phyloP scores from a whole-genome alignment of 2,329 filamentous ascomycete species.

The Neopestalotiopsis sp. region DNA sequence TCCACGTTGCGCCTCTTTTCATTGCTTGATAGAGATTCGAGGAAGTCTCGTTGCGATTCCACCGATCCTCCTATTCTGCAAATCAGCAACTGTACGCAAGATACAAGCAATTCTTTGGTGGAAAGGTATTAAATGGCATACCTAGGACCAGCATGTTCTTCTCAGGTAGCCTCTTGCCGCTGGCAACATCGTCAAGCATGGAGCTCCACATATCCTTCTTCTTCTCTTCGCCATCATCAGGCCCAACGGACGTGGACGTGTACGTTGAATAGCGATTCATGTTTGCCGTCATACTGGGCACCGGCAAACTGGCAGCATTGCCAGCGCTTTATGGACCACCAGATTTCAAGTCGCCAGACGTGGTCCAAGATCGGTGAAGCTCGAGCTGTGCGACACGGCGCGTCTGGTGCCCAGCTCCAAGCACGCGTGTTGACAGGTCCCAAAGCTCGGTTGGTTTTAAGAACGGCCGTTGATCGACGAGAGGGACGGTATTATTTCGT shows the following conservation, averaged over 20 bases:
- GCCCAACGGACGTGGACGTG: conserved; percentile 56
- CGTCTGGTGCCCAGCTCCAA: conserved; percentile 5
- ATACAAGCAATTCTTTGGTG: neutral
- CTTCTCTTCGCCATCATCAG: conserved; percentile 65
- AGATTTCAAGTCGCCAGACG: neutral
- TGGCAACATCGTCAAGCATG: conserved; percentile 89
- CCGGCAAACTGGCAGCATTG: conserved; percentile 18
- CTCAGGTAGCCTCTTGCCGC: conserved; percentile 86
- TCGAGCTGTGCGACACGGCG: neutral
- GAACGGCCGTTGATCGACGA: neutral
- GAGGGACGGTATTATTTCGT: neutral
- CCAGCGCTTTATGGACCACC: neutral
- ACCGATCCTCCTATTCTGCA: conserved; percentile 71
- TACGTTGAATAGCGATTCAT: conserved; percentile 64
- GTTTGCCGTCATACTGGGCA: conserved; percentile 53
- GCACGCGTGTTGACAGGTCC: neutral
- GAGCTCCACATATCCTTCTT: conserved; percentile 95
- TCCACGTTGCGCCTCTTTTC: conserved; percentile 60
- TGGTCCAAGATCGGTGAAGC: neutral
- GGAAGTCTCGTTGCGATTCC: conserved; percentile 83
- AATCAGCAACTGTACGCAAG: conserved; percentile 17
- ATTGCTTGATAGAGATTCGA: conserved; percentile 66
- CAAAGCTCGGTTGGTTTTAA: neutral
- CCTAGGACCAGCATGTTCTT: conserved; percentile 90
- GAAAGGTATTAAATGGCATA: conserved; percentile 44